Conservation (phyloP, 345 rosid species). For the Boechera retrofracta region DNA sequence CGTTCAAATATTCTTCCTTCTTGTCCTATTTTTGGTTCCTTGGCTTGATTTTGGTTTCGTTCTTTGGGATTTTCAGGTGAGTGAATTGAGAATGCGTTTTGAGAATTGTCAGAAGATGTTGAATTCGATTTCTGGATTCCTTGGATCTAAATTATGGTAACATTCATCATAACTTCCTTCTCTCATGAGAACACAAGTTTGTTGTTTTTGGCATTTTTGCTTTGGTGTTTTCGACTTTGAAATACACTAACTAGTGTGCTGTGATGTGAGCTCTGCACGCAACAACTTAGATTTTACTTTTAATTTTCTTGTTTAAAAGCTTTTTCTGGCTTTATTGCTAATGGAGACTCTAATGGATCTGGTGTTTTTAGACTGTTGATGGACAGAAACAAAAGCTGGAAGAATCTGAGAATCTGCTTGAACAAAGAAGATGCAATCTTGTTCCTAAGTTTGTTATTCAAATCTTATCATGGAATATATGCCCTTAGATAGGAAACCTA, state of each 20-base stretch:
- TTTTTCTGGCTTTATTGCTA: not conserved
- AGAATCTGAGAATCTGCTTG: conserved; percentile 61
- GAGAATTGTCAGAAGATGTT: conserved; percentile 83
- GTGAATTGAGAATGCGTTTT: conserved; percentile 64
- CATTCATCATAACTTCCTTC: not conserved
- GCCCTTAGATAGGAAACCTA: not conserved
- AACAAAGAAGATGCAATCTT: conserved; percentile 58
- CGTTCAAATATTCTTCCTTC: conserved; percentile 10
- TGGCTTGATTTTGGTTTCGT: not conserved
- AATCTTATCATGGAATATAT: not conserved
- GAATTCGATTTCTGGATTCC: conserved; percentile 49
- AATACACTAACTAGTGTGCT: conserved; percentile 8
- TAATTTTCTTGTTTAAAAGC: not conserved
- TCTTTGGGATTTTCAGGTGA: conserved; percentile 44
- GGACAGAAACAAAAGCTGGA: conserved; percentile 69
- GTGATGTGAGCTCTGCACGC: not conserved
- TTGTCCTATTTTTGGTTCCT: not conserved
- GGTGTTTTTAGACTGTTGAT: conserved; percentile 62
- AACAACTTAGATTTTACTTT: not conserved
- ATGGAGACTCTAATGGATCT: not conserved
- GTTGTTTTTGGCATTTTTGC: not conserved
- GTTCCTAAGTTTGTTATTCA: conserved; percentile 4
- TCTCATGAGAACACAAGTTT: conserved; percentile 6
- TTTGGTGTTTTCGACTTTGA: not conserved
- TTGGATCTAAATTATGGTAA: conserved; percentile 66